These are phyloP conservation scores for Ophiostoma sp. DNA, from an alignment of 2,329 filamentous ascomycete genomes.

Conservation along the genomic window DNA sequence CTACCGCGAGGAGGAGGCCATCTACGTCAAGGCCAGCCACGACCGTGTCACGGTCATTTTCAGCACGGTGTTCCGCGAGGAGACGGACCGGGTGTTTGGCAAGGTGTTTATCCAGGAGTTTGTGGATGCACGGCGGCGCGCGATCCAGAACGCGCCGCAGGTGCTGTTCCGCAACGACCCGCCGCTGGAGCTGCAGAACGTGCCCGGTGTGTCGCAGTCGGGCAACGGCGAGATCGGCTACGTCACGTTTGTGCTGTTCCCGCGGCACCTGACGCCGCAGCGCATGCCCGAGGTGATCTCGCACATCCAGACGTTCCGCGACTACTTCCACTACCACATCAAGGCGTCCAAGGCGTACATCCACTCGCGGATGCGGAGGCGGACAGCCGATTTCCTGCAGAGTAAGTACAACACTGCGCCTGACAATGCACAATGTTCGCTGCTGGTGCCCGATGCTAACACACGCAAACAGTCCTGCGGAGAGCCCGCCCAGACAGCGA, in stretches of 20 bases:
- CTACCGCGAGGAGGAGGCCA: conserved; percentile 97
- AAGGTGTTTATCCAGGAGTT: conserved; percentile 99
- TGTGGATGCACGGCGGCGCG: conserved; percentile 87
- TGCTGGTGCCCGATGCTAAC: not conserved
- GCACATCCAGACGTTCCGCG: conserved; percentile 98
- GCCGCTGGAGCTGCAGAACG: conserved; percentile 80
- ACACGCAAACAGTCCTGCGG: conserved; percentile 65
- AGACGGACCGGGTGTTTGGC: conserved; percentile 94
- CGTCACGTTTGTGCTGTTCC: conserved; percentile 97
- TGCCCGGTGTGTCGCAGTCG: conserved; percentile 72
- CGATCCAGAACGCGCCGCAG: conserved; percentile 96
- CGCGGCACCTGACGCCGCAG: conserved; percentile 84
- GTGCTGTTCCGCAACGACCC: conserved; percentile 94
- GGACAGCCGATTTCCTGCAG: conserved; percentile 97
- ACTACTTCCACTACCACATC: conserved; percentile 99
- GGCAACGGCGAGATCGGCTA: conserved; percentile 87
- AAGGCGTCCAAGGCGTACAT: conserved; percentile 99
- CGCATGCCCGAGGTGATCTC: conserved; percentile 93
- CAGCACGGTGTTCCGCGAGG: conserved; percentile 95
- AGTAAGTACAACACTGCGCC: conserved; percentile 47
- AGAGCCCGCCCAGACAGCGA: conserved; percentile 91
- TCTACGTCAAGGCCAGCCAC: conserved; percentile 95
- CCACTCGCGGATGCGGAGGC: conserved; percentile 93
- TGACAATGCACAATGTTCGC: too few relatives aligned
- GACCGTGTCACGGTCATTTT: conserved; percentile 99